Conservation (phyloP, 768 basidiomycete species). For the Peribolospora baueri region DNA sequence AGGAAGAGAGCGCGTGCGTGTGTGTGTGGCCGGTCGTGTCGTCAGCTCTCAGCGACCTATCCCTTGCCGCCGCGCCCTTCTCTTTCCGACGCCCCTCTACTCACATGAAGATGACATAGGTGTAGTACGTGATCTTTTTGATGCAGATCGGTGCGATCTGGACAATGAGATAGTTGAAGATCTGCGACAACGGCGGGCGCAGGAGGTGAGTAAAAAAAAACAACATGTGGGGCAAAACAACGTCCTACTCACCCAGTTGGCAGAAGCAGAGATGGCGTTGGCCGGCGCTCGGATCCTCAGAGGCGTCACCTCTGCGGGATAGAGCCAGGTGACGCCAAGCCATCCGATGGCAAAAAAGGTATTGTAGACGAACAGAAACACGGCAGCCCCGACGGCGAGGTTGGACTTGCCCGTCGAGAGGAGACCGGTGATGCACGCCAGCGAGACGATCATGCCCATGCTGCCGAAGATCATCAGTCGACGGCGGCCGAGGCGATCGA, state of each 20-base stretch:
- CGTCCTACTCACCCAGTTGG: constrained; percentile 18
- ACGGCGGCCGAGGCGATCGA: constrained; percentile 16
- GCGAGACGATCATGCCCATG: constrained; percentile 22
- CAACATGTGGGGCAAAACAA: too few species aligned
- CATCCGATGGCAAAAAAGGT: constrained; percentile 46
- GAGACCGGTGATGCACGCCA: constrained; percentile 35
- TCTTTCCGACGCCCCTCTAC: background rate
- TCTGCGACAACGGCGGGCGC: background rate
- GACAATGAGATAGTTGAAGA: background rate
- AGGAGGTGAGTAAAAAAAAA: background rate
- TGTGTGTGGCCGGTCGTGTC: too few species aligned
- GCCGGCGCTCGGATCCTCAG: constrained; percentile 38
- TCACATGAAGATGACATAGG: constrained; percentile 1
- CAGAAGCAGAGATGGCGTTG: constrained; percentile 36
- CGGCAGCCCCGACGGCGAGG: constrained; percentile 30
- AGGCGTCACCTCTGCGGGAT: constrained; percentile 44
- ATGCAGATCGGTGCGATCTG: background rate
- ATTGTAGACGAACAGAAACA: constrained; percentile 45
- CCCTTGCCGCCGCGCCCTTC: background rate
- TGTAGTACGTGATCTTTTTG: background rate
- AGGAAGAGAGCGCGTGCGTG: background rate
- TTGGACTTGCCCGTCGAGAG: constrained; percentile 28
- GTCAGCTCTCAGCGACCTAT: background rate
- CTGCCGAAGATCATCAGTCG: constrained; percentile 15
- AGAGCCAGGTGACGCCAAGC: constrained; percentile 49